Percentiles rank a stretch among this genome's conserved stretches.
Evolutionary conservation across 768 basidiomycete genomes (phyloP).

Genomic region (Zangia roseola): DNA sequence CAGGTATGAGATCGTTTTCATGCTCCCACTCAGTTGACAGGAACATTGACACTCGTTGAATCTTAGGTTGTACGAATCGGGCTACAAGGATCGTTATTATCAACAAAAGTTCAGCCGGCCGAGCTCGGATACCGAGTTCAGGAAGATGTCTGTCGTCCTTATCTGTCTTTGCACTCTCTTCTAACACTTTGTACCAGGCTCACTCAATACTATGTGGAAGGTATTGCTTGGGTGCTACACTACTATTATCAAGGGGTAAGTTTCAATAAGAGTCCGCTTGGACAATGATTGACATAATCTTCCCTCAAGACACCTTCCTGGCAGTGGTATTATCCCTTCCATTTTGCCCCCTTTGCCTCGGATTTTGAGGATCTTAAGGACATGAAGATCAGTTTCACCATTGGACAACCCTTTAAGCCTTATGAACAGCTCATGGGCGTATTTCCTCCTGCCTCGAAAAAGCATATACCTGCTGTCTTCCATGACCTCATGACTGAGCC

Average conservation of each 20-base stretch:
- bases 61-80: conserved; percentile 88
- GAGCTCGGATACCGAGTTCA: conserved; percentile 66
- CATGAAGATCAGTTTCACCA: conserved; percentile 76
- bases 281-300: conserved; percentile 17
- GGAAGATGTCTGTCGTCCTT: conserved; percentile 57
- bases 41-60: conserved; percentile 1
- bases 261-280: conserved; percentile 5
- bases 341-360: conserved; percentile 96
- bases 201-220: conserved; percentile 86
- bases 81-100: conserved; percentile 95
- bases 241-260: conserved; percentile 98
- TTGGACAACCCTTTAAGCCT: conserved; percentile 90
- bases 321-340: conserved; percentile 99
- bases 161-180: neutral
- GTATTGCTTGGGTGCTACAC: conserved; percentile 91
- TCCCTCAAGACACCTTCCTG: conserved; percentile 77
- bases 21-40: neutral
- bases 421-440: conserved; percentile 99
- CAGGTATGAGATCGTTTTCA: conserved; percentile 53
- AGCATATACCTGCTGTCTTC: conserved; percentile 85
- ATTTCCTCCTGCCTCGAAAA: conserved; percentile 84
- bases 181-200: conserved; percentile 46
- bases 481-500: conserved; percentile 84
- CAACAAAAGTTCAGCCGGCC: conserved; percentile 86
- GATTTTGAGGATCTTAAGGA: conserved; percentile 82